A percentile compares a stretch with the other conserved stretches of the same genome.
phyloP scores from a whole-genome alignment of 2,329 filamentous ascomycete genomes.

The Aureobasidium sp. region DNA sequence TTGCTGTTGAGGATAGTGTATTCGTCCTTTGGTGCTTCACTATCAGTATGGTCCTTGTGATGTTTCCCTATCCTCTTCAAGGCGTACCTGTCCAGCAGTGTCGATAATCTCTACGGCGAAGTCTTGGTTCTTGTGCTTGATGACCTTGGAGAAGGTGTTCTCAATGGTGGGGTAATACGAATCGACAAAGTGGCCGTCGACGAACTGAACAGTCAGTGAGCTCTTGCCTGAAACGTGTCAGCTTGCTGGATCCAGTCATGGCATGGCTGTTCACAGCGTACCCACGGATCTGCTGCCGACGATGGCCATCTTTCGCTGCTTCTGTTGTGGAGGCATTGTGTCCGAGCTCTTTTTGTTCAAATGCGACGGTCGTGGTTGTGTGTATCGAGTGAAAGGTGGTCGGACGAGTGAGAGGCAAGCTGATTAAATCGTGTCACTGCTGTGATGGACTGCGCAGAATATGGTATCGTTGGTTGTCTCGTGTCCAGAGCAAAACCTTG shows the following conservation, averaged over 20 bases:
- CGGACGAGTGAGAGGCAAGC: background rate
- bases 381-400: background rate
- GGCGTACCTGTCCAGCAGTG: conserved; percentile 79
- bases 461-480: background rate
- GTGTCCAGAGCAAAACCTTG: background rate
- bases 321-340: conserved; percentile 59
- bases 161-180: conserved; percentile 99
- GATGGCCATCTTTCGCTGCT: conserved; percentile 92
- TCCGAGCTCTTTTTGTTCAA: background rate
- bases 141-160: conserved; percentile 95
- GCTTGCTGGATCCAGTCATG: background rate
- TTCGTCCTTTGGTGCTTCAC: conserved; percentile 60
- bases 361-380: background rate
- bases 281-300: conserved; percentile 89
- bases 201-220: conserved; percentile 91
- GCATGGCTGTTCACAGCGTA: conserved; percentile 37
- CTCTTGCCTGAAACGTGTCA: conserved; percentile 67
- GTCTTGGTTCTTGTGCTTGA: conserved; percentile 87
- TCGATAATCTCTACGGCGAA: conserved; percentile 97
- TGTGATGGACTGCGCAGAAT: background rate
- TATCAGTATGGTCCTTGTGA: background rate
- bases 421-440: background rate
- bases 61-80: background rate
- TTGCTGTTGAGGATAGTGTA: conserved; percentile 98
- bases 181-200: conserved; percentile 97